Percentiles rank a stretch among this genome's conserved stretches.
phyloP scores from a whole-genome alignment of 352 stramenopile genomes.

The Plasmopara viticola region DNA sequence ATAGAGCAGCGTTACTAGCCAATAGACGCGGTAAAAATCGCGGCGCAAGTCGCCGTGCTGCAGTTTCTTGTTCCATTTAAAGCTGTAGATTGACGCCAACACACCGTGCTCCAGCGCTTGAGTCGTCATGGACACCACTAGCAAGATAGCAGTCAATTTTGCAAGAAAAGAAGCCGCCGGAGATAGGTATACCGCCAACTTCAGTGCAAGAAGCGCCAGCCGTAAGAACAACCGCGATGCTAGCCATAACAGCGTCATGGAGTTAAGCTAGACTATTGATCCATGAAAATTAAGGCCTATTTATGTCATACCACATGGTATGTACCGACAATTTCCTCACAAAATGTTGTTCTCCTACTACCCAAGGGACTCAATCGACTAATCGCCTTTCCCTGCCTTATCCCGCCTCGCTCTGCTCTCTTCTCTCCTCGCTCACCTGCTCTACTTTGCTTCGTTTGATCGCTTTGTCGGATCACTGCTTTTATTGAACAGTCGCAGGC shows the following conservation, averaged over 20 bases:
- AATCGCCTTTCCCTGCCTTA: too few species aligned
- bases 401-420: too few species aligned
- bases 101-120: conserved; percentile 64
- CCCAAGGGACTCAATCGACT: too few species aligned
- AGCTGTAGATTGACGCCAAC: conserved; percentile 41
- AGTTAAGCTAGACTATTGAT: neutral
- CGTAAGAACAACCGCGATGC: conserved; percentile 6
- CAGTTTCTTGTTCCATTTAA: conserved; percentile 37
- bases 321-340: too few species aligned
- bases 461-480: too few species aligned
- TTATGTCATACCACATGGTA: too few species aligned
- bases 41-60: conserved; percentile 30
- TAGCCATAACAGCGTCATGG: conserved; percentile 20
- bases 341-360: too few species aligned
- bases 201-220: conserved; percentile 10
- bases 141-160: conserved; percentile 21
- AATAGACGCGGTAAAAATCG: conserved; percentile 65
- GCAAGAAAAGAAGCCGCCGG: conserved; percentile 13
- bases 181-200: conserved; percentile 19
- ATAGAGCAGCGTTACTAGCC: conserved; percentile 41
- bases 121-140: conserved; percentile 50
- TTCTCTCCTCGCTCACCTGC: too few species aligned
- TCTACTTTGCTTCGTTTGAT: too few species aligned
- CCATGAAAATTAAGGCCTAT: too few species aligned
- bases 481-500: too few species aligned